Conservation (phyloP, 192 early-diverging fungal species). For the Gaertneriomyces semiglobifer region DNA sequence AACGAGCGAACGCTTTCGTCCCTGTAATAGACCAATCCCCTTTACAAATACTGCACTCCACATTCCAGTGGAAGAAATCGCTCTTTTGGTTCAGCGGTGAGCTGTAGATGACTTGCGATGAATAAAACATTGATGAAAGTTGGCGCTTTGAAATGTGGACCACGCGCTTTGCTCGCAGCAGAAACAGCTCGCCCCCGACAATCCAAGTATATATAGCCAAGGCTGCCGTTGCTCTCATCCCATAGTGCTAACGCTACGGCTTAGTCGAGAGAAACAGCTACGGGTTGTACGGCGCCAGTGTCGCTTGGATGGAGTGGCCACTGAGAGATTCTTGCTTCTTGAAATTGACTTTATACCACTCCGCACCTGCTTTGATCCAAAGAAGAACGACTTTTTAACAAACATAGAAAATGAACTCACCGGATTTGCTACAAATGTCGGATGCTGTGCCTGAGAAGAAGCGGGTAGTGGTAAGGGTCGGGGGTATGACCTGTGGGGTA, state of each 20-base stretch:
- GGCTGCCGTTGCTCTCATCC: too few species aligned
- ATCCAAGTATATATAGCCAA: too few species aligned
- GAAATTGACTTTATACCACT: slow-evolving; percentile 3
- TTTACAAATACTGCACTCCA: slow-evolving; percentile 1
- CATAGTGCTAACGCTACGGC: too few species aligned
- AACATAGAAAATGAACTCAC: neutral
- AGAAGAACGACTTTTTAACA: too few species aligned
- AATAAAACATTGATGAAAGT: too few species aligned
- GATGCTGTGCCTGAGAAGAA: neutral
- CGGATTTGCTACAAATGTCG: neutral
- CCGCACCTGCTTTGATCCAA: neutral
- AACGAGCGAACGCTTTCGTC: slow-evolving; percentile 5
- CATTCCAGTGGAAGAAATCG: neutral
- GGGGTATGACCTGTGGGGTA: slow-evolving; percentile 26
- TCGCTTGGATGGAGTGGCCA: neutral
- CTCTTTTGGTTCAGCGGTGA: neutral
- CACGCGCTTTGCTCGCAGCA: too few species aligned
- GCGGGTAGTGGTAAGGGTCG: slow-evolving; percentile 15
- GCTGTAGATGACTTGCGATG: too few species aligned
- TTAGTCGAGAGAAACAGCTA: too few species aligned
- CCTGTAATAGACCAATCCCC: neutral
- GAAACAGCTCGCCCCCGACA: too few species aligned
- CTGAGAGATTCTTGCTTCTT: neutral
- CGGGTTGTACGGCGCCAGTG: too few species aligned
- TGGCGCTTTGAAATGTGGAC: too few species aligned